These are phyloP conservation scores for Pseudozyma hubeiensis DNA, from an alignment of 1,284 basidiomycete species.

Conservation along the genomic window DNA sequence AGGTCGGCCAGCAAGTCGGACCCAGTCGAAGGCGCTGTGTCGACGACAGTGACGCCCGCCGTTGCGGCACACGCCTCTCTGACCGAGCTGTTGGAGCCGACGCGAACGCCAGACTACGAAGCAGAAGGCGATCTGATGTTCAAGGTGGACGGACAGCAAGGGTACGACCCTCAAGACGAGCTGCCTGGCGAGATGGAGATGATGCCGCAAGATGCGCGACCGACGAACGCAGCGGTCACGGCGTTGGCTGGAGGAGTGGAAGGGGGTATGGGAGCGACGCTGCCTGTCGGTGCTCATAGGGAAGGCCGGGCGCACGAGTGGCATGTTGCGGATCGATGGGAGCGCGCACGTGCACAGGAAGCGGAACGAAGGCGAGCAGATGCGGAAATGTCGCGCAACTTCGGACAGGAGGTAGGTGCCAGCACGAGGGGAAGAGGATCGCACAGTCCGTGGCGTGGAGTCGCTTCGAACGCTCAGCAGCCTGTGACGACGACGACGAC, in stretches of 20 bases:
- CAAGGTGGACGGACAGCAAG: conserved; percentile 31
- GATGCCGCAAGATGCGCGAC: conserved; percentile 23
- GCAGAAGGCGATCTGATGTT: conserved; percentile 48
- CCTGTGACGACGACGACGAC: conserved; percentile 2
- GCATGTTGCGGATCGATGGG: conserved; percentile 31
- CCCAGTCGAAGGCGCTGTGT: not conserved
- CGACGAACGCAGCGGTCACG: not conserved
- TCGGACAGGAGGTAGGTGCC: conserved; percentile 49
- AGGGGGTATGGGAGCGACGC: conserved; percentile 37
- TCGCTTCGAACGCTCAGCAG: conserved; percentile 1
- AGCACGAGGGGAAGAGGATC: conserved; percentile 44
- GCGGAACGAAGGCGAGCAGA: conserved; percentile 45
- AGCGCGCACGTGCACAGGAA: conserved; percentile 39
- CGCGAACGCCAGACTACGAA: conserved; percentile 27
- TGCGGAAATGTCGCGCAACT: conserved; percentile 54
- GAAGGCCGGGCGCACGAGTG: conserved; percentile 33
- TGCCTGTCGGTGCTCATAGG: conserved; percentile 34
- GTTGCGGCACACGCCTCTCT: not conserved
- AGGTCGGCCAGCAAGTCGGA: conserved; percentile 7
- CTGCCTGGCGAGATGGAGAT: conserved; percentile 53
- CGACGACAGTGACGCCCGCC: not conserved
- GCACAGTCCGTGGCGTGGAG: conserved; percentile 42
- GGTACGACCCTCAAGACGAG: conserved; percentile 48
- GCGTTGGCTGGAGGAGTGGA: conserved; percentile 26
- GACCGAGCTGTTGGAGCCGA: conserved; percentile 2